Conservation (phyloP, 2,329 filamentous ascomycete species). For the Zasmidium cellare region DNA sequence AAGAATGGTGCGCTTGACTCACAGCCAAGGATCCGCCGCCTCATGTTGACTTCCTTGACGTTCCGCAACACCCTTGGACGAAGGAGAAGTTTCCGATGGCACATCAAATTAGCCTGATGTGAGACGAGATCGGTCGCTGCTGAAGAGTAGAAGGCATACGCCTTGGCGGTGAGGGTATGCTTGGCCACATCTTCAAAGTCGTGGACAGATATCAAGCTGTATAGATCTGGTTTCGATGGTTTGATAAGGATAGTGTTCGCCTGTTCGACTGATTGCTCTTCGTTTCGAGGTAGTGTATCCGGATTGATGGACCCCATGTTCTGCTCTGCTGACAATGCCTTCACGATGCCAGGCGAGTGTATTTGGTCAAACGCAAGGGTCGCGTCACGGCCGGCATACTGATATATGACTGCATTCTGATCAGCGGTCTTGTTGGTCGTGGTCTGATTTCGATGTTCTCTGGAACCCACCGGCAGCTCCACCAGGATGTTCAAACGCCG, state of each 20-base stretch:
- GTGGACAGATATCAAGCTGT: constrained; percentile 48
- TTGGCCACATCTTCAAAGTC: constrained; percentile 46
- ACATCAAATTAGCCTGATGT: constrained; percentile 40
- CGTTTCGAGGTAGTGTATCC: constrained; percentile 3
- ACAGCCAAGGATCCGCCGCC: constrained; percentile 33
- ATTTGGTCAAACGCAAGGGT: constrained; percentile 55
- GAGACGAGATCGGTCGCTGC: constrained; percentile 51
- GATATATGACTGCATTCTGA: too few species aligned
- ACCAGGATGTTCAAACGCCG: constrained; percentile 57
- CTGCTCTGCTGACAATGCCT: constrained; percentile 3
- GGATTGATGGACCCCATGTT: constrained; percentile 6
- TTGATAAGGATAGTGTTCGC: background rate
- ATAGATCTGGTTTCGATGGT: constrained; percentile 46
- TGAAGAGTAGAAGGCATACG: constrained; percentile 47
- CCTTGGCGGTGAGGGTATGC: constrained; percentile 34
- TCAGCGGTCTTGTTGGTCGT: constrained; percentile 32
- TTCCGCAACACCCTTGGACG: constrained; percentile 49
- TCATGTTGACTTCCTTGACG: constrained; percentile 38
- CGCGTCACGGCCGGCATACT: constrained; percentile 56
- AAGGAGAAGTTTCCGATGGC: constrained; percentile 45
- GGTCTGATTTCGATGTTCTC: constrained; percentile 35
- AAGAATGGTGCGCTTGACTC: constrained; percentile 37
- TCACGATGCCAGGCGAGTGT: constrained; percentile 46
- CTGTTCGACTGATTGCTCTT: constrained; percentile 7
- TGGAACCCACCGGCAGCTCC: constrained; percentile 41